These are phyloP conservation scores for Eremomyces bilateralis DNA, from an alignment of 495 filamentous ascomycete genomes.

Conservation along the genomic window DNA sequence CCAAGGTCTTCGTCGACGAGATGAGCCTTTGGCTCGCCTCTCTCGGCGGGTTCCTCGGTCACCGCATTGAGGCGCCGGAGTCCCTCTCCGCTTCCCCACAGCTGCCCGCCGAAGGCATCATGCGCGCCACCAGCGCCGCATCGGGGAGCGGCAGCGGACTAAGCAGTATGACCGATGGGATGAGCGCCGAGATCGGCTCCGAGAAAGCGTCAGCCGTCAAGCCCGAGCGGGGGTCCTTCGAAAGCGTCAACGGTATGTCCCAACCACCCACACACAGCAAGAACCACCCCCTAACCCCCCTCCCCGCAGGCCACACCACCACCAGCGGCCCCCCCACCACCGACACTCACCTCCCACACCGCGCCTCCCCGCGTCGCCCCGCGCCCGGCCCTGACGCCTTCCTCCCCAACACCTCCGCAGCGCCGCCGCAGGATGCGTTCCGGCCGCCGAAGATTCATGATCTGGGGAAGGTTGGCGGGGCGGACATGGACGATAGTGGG, in stretches of 20 bases:
- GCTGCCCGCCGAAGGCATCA: neutral
- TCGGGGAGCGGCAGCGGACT: neutral
- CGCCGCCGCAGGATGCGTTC: too few relatives aligned
- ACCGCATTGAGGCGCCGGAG: conserved; percentile 9
- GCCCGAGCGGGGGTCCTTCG: neutral
- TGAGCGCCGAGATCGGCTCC: neutral
- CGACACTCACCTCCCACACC: neutral
- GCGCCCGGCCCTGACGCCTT: conserved; percentile 8
- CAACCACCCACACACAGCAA: too few relatives aligned
- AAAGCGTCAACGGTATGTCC: neutral
- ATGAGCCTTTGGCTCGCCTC: conserved; percentile 85
- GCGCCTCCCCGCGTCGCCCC: conserved; percentile 3
- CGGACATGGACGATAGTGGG: conserved; percentile 42
- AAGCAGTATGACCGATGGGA: neutral
- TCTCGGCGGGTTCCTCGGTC: conserved; percentile 73
- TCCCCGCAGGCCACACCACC: neutral
- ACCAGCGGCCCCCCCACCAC: neutral
- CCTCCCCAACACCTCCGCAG: conserved; percentile 5
- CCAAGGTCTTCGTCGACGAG: conserved; percentile 93
- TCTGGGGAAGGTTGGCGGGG: too few relatives aligned
- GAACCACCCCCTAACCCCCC: too few relatives aligned
- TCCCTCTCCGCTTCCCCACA: too few relatives aligned
- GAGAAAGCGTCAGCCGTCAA: neutral
- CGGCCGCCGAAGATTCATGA: too few relatives aligned
- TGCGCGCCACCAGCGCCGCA: neutral